These are phyloP conservation scores for Hirsutella rhossiliensis DNA, from an alignment of 2,329 filamentous ascomycete genomes.

Conservation along the genomic window DNA sequence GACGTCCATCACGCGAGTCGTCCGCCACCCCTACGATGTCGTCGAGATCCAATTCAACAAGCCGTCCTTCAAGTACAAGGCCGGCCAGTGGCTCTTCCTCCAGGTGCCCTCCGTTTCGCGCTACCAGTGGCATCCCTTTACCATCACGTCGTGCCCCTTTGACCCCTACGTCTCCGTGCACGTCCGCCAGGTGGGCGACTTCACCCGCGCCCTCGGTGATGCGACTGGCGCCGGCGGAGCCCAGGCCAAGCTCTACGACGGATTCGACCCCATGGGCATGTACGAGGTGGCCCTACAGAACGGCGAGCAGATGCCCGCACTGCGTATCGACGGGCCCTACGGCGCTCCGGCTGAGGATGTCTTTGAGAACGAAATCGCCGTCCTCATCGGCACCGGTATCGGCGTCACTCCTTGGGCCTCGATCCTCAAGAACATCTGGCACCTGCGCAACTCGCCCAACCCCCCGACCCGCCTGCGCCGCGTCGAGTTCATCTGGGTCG, in stretches of 20 bases:
- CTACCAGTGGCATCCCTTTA: slow-evolving; percentile 97
- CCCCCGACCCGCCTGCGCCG: slow-evolving; percentile 79
- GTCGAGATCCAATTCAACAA: slow-evolving; percentile 97
- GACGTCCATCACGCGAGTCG: slow-evolving; percentile 85
- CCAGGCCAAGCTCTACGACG: slow-evolving; percentile 82
- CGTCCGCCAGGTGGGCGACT: slow-evolving; percentile 93
- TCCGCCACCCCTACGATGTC: slow-evolving; percentile 91
- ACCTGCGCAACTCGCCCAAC: slow-evolving; percentile 81
- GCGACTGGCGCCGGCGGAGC: slow-evolving; percentile 83
- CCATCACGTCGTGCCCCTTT: slow-evolving; percentile 94
- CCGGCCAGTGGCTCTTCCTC: slow-evolving; percentile 95
- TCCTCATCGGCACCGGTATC: slow-evolving; percentile 77
- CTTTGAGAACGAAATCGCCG: slow-evolving; percentile 82
- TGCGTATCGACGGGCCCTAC: slow-evolving; percentile 91
- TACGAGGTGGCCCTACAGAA: slow-evolving; percentile 94
- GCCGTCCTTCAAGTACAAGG: slow-evolving; percentile 94
- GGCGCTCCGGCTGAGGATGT: slow-evolving; percentile 96
- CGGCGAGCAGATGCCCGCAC: slow-evolving; percentile 78
- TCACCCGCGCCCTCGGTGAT: slow-evolving; percentile 85
- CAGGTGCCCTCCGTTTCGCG: slow-evolving; percentile 81
- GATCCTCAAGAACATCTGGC: slow-evolving; percentile 96
- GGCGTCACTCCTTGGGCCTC: slow-evolving; percentile 79
- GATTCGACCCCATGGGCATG: slow-evolving; percentile 87
- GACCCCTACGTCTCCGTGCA: slow-evolving; percentile 93
- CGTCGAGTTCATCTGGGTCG: slow-evolving; percentile 99